Conservation (phyloP, 2,329 filamentous ascomycete genomes). For the Diplocarpon rosae region DNA sequence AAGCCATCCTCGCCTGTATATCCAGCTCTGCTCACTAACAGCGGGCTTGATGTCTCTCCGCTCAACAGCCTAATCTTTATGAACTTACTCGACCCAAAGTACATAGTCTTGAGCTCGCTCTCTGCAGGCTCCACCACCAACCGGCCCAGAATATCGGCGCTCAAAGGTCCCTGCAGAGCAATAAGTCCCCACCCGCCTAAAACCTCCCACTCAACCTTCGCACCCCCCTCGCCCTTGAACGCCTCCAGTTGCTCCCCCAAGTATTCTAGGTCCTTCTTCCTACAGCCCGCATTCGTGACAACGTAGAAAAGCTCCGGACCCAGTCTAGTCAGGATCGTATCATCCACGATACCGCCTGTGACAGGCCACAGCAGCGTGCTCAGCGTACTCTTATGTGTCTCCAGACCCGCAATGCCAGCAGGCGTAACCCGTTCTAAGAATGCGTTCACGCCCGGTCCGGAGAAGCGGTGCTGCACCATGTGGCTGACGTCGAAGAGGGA, state of each 20-base stretch:
- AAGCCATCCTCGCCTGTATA: constrained; percentile 99
- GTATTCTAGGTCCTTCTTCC: constrained; percentile 78
- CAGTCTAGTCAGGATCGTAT: constrained; percentile 82
- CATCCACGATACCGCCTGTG: constrained; percentile 88
- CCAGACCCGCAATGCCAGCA: constrained; percentile 53
- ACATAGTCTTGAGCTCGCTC: constrained; percentile 52
- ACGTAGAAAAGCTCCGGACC: constrained; percentile 70
- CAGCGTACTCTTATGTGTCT: constrained; percentile 61
- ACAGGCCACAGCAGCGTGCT: constrained; percentile 71
- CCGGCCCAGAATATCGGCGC: constrained; percentile 55
- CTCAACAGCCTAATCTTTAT: constrained; percentile 53
- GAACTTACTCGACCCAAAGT: constrained; percentile 69
- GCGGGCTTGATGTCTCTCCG: constrained; percentile 34
- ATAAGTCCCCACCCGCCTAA: constrained; percentile 67
- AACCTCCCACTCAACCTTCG: constrained; percentile 55
- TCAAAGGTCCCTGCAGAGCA: constrained; percentile 78
- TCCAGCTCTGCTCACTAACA: constrained; percentile 77
- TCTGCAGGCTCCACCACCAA: constrained; percentile 42
- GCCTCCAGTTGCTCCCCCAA: constrained; percentile 56
- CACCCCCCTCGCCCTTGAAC: constrained; percentile 43
- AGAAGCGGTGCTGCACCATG: constrained; percentile 87
- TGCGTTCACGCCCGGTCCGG: constrained; percentile 65
- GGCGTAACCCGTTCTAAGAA: constrained; percentile 84
- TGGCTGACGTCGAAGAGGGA: constrained; percentile 94
- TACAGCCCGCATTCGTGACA: constrained; percentile 88